Evolutionary conservation across 192 early-diverging fungal genomes (phyloP).

Genomic region (Pilaira anomala): DNA sequence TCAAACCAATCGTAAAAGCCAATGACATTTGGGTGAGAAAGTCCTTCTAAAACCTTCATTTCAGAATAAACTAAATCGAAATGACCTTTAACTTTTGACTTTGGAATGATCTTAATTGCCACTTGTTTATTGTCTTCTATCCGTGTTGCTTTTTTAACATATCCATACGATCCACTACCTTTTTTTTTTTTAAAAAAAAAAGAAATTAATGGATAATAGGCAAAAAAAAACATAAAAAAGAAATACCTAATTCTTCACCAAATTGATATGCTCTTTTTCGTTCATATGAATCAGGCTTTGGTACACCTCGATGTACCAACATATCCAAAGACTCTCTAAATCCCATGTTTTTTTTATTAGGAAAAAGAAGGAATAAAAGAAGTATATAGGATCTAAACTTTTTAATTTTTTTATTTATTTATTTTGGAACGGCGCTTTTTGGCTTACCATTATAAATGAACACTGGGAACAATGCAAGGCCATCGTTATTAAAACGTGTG

Average conservation of each 20-base stretch:
- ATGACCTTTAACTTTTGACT: slow-evolving; percentile 75
- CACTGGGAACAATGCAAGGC: too few species aligned
- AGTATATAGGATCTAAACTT: too few species aligned
- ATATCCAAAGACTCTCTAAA: slow-evolving; percentile 25
- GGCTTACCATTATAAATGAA: too few species aligned
- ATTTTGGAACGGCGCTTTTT: too few species aligned
- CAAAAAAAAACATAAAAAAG: slow-evolving; percentile 2
- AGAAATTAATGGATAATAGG: not conserved
- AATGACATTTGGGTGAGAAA: slow-evolving; percentile 89
- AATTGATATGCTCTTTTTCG: slow-evolving; percentile 68
- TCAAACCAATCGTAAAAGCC: slow-evolving; percentile 77
- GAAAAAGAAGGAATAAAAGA: too few species aligned
- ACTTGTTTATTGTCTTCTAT: slow-evolving; percentile 73
- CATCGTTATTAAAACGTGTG: too few species aligned
- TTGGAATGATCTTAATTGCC: slow-evolving; percentile 92
- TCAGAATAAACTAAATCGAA: slow-evolving; percentile 90
- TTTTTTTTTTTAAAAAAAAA: not conserved
- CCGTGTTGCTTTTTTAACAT: slow-evolving; percentile 63
- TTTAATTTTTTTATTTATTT: too few species aligned
- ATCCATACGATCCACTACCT: slow-evolving; percentile 66
- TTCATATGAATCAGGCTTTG: slow-evolving; percentile 58
- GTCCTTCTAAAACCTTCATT: slow-evolving; percentile 78
- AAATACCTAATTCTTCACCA: slow-evolving; percentile 52
- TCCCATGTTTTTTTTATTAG: slow-evolving; percentile 11
- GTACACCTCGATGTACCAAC: slow-evolving; percentile 36